phyloP scores from a whole-genome alignment of 164 flowering plant species.

The Chimonanthus praecox region DNA sequence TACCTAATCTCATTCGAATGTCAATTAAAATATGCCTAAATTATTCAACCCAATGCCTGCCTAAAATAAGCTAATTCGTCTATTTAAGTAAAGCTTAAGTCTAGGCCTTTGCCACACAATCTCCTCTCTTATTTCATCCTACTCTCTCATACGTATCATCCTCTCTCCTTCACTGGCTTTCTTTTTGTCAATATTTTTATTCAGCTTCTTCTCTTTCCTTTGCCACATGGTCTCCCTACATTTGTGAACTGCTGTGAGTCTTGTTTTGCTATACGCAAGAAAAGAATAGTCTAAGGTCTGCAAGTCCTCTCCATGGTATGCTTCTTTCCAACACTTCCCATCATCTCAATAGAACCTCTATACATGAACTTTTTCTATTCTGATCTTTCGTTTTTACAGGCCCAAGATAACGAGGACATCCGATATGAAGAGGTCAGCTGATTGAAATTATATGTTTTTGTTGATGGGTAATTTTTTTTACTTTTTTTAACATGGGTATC shows the following conservation, averaged over 20 bases:
- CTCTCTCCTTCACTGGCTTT: neutral
- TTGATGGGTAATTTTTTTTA: neutral
- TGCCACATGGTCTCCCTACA: neutral
- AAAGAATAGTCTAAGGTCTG: neutral
- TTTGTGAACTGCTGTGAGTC: neutral
- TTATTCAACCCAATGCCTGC: too few species aligned
- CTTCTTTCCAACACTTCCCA: neutral
- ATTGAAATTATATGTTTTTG: neutral
- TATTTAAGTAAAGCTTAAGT: conserved; percentile 1
- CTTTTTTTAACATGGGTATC: neutral
- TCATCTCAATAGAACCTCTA: neutral
- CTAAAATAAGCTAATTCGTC: neutral
- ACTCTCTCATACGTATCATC: neutral
- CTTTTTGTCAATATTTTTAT: neutral
- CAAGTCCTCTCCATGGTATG: neutral
- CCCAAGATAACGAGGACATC: neutral
- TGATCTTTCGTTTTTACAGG: neutral
- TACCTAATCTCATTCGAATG: too few species aligned
- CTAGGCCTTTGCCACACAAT: neutral
- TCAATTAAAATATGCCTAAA: too few species aligned
- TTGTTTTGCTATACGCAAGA: neutral
- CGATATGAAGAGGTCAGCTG: conserved; percentile 4
- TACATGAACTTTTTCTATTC: neutral
- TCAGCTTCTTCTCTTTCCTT: neutral
- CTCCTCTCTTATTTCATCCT: neutral